Base-by-base conservation (phyloP, 176 grass and related monocot genomes). In the Guadua angustifolia region DNA sequence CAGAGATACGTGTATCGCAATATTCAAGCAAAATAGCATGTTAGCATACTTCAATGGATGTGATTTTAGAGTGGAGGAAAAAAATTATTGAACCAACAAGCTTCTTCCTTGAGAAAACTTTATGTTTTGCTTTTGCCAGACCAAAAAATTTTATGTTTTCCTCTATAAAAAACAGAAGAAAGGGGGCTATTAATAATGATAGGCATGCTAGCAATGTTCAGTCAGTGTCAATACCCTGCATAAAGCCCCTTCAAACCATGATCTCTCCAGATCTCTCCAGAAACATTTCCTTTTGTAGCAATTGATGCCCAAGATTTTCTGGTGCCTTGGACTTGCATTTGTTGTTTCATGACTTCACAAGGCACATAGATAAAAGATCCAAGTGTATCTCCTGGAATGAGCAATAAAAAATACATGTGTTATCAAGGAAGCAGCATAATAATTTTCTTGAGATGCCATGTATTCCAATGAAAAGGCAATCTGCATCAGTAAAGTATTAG, bases 401-500 rank as follows among this genome's bases (percentile, higher is more conserved):
- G n/a, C n/a, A n/a, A n/a, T n/a, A n/a, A n/a, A n/a, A n/a, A n/a
- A n/a, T n/a, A n/a, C n/a, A n/a, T n/a, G n/a, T n/a, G n/a, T n/a
- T n/a, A n/a, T n/a, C n/a, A n/a, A n/a, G n/a, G n/a, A n/a, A n/a
- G n/a, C n/a, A n/a, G 38, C 26, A 78, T 6, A 52, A 13, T 11
- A 76, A 29, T 50, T 61, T 86, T 78, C 69, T 80, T 33, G 61
- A 60, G 59, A 74, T 65, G 45, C 5, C 58, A 73, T 45, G 35
- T 24, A 85, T 89, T 77, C 71, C 53, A 81, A 76, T 49, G 3
- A 74, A 62, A 39, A 69, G 51, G 13, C 6, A 73, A 57, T 55
- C 21, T 69, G 12, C 62, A 85, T 21, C 17, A 39, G 8, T 64
- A 79, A 71, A 33, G 17, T 66, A 79, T 75, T 32, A 17, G 59